Evolutionary conservation across 2,329 filamentous ascomycete species (phyloP).

Genomic region (Xylaria hypoxylon): DNA sequence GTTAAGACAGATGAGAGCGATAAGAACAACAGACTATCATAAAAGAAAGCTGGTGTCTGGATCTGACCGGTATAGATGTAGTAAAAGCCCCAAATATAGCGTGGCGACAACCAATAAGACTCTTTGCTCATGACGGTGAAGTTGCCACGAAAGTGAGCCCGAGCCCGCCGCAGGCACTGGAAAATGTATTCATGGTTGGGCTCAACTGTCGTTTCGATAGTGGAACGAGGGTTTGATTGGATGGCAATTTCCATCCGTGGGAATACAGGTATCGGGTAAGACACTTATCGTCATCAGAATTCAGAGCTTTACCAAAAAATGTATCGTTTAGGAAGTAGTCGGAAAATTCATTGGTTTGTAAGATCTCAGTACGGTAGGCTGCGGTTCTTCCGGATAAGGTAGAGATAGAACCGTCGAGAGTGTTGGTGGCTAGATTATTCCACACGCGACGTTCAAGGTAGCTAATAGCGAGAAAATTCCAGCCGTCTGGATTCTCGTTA

Average conservation of each 20-base stretch:
- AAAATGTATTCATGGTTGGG: conserved; percentile 12
- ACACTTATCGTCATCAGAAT: conserved; percentile 29
- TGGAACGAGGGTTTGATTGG: conserved; percentile 17
- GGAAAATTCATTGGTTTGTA: conserved; percentile 24
- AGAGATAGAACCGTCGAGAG: conserved; percentile 23
- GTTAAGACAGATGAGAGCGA: conserved; percentile 3
- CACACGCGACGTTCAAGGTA: conserved; percentile 29
- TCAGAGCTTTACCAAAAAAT: no score
- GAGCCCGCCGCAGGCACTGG: conserved; percentile 27
- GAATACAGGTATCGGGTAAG: conserved; percentile 28
- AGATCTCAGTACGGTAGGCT: conserved; percentile 25
- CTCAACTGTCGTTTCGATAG: conserved; percentile 28
- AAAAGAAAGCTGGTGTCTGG: conserved; percentile 15
- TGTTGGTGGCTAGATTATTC: conserved; percentile 29
- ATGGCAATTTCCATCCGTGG: conserved; percentile 28
- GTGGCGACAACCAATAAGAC: conserved; percentile 23
- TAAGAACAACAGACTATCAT: conserved; percentile 17
- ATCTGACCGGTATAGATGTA: conserved; percentile 30
- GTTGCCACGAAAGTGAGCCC: conserved; percentile 23
- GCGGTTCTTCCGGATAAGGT: conserved; percentile 27
- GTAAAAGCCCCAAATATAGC: conserved; percentile 26
- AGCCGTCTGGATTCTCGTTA: conserved; percentile 5
- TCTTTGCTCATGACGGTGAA: conserved; percentile 24
- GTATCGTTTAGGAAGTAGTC: conserved; percentile 14
- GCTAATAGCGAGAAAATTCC: conserved; percentile 29